Evolutionary conservation across 2,329 filamentous ascomycete genomes (phyloP).

Genomic region (Domatiomyces catenatus): DNA sequence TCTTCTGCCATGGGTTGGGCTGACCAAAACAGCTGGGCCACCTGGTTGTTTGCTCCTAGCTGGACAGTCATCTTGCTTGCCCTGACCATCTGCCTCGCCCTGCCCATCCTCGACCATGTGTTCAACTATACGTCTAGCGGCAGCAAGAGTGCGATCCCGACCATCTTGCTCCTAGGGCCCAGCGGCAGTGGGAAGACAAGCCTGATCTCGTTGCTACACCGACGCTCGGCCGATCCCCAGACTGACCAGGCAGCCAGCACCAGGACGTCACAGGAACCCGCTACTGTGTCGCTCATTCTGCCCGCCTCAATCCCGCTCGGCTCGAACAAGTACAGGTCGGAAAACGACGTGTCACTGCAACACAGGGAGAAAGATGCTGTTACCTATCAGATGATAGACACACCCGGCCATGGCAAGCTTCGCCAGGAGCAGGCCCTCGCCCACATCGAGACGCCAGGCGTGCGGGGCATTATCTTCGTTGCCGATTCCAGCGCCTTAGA

Average conservation of each 20-base stretch:
- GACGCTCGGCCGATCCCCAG: constrained; percentile 33
- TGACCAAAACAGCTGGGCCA: constrained; percentile 25
- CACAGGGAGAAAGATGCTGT: constrained; percentile 24
- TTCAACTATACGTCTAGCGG: constrained; percentile 53
- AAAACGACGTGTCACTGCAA: constrained; percentile 52
- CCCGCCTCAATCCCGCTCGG: constrained; percentile 36
- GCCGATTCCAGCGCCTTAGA: constrained; percentile 64
- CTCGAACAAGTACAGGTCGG: constrained; percentile 49
- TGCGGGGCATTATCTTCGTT: constrained; percentile 68
- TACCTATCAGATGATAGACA: constrained; percentile 44
- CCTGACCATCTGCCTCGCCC: constrained; percentile 51
- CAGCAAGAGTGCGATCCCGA: constrained; percentile 51
- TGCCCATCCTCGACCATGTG: constrained; percentile 64
- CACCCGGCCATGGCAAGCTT: constrained; percentile 89
- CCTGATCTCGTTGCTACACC: constrained; percentile 55
- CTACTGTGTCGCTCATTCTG: constrained; percentile 41
- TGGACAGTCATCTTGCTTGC: constrained; percentile 46
- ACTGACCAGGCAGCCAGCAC: constrained; percentile 44
- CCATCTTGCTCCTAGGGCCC: constrained; percentile 67
- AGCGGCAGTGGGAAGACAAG: constrained; percentile 76
- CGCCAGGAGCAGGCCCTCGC: constrained; percentile 50
- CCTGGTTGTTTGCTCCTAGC: constrained; percentile 29
- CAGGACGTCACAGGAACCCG: constrained; percentile 48
- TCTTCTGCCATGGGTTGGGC: constrained; percentile 21
- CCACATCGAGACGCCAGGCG: constrained; percentile 28